These are phyloP conservation scores for Amphirosellinia nigrospora DNA, from an alignment of 495 filamentous ascomycete species.

Conservation along the genomic window DNA sequence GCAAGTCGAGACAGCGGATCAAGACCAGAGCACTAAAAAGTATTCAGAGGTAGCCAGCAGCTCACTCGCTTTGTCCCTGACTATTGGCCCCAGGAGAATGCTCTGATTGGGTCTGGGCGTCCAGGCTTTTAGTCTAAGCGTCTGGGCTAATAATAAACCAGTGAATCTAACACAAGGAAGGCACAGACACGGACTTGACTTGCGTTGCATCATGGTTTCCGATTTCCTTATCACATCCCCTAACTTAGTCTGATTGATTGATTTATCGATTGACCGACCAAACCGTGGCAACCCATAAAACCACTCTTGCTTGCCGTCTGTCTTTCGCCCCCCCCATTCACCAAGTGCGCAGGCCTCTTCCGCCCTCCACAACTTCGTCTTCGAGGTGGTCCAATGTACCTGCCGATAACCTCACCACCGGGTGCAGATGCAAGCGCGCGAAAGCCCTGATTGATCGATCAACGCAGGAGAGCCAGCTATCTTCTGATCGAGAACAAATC, in stretches of 20 bases:
- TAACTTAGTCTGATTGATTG: not conserved
- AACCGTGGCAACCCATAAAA: not conserved
- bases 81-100: not conserved
- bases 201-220: slow-evolving; percentile 26
- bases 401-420: slow-evolving; percentile 12
- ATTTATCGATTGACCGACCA: not conserved
- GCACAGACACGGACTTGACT: slow-evolving; percentile 22
- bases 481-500: slow-evolving; percentile 8
- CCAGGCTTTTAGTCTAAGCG: no score
- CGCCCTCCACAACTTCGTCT: not conserved
- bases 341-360: not conserved
- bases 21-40: no score
- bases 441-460: slow-evolving; percentile 1
- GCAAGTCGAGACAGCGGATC: not conserved
- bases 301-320: not conserved
- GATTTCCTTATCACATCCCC: slow-evolving; percentile 14
- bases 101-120: not conserved
- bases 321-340: not conserved
- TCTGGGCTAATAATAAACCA: not conserved
- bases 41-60: no score
- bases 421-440: slow-evolving; percentile 27
- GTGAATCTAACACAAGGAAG: not conserved
- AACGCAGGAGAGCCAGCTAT: not conserved
- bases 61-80: not conserved
- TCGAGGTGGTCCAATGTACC: slow-evolving; percentile 20